Conservation (phyloP, 371 early-diverging fungal genomes). For the Mucor circinelloides region DNA sequence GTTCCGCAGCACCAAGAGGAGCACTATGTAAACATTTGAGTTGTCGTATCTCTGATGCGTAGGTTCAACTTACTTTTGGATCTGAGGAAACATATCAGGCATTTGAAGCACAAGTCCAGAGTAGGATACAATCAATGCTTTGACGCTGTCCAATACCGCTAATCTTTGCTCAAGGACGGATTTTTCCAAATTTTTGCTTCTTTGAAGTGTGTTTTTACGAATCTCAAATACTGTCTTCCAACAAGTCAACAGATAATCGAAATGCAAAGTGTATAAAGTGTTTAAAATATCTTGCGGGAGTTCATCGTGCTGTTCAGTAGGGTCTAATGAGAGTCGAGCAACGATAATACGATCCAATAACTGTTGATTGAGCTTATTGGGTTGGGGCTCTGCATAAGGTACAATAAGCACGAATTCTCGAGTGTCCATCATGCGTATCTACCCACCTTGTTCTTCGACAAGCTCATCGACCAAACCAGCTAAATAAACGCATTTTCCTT, state of each 20-base stretch:
- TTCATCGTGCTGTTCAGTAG: conserved; percentile 45
- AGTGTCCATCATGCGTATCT: background rate
- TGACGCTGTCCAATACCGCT: conserved; percentile 53
- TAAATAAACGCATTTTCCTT: conserved; percentile 43
- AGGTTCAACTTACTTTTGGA: conserved; percentile 45
- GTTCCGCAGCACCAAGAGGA: conserved; percentile 40
- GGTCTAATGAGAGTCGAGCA: conserved; percentile 74
- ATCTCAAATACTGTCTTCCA: conserved; percentile 75
- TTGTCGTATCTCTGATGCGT: conserved; percentile 5
- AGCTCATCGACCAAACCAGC: conserved; percentile 39
- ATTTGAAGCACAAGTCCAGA: conserved; percentile 82
- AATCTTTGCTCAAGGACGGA: conserved; percentile 62
- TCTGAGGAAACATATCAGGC: conserved; percentile 89
- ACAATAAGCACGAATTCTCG: background rate
- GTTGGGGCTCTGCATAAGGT: conserved; percentile 31
- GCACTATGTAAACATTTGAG: conserved; percentile 20
- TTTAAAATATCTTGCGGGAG: conserved; percentile 46
- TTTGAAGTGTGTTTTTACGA: conserved; percentile 41
- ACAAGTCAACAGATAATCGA: conserved; percentile 78
- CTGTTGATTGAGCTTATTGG: conserved; percentile 51
- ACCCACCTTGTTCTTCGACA: conserved; percentile 39
- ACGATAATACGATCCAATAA: conserved; percentile 77
- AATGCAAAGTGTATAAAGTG: conserved; percentile 50
- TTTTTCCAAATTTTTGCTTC: conserved; percentile 62
- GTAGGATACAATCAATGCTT: conserved; percentile 77